Evolutionary conservation across 345 rosid genomes (phyloP).

Genomic region (Clausena lansium): DNA sequence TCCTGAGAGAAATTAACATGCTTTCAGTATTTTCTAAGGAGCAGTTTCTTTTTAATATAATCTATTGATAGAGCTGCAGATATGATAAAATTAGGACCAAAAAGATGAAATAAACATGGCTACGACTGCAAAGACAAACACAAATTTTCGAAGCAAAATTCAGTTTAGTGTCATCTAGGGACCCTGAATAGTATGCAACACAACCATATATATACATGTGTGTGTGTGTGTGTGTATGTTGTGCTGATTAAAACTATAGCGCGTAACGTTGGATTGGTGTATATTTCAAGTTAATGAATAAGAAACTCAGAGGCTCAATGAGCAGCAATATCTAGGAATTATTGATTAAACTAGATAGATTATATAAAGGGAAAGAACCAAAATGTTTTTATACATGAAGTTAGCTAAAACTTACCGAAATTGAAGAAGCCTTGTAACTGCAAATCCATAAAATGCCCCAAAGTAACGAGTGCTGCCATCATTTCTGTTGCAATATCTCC

Average conservation of each 20-base stretch:
- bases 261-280: neutral
- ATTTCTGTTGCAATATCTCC: neutral
- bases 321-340: too few species aligned
- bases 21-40: slow-evolving; percentile 9
- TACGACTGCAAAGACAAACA: neutral
- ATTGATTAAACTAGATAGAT: neutral
- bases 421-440: too few species aligned
- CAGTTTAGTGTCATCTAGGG: neutral
- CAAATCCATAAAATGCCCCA: too few species aligned
- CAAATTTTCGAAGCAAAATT: too few species aligned
- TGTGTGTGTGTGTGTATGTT: too few species aligned
- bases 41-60: slow-evolving; percentile 3
- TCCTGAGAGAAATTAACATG: neutral
- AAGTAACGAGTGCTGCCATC: too few species aligned
- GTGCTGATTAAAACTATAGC: neutral
- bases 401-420: slow-evolving; percentile 2
- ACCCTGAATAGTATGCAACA: neutral
- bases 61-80: neutral
- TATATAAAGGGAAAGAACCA: neutral
- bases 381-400: neutral
- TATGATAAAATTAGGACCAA: neutral
- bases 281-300: neutral
- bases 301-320: neutral
- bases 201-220: too few species aligned
- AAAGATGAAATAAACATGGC: neutral